Conservation (phyloP, 192 early-diverging fungal genomes). For the Coemansia sp. region DNA sequence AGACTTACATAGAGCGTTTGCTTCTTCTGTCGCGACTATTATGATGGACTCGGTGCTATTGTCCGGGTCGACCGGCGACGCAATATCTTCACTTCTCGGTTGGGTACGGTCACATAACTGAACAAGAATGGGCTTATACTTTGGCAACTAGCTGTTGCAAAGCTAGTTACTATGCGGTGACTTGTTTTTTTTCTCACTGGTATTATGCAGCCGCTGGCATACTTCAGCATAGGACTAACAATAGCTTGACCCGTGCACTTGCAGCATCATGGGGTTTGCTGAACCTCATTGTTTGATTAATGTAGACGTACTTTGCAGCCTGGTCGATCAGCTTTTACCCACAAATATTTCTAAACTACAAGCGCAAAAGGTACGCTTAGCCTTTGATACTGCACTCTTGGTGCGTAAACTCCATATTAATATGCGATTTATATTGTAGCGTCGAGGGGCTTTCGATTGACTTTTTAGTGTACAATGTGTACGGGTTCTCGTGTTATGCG, state of each 20-base stretch:
- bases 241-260: not conserved
- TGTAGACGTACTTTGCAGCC: constrained; percentile 74
- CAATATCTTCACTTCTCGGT: constrained; percentile 30
- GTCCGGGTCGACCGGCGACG: constrained; percentile 13
- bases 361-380: constrained; percentile 55
- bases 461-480: constrained; percentile 82
- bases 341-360: constrained; percentile 76
- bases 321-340: constrained; percentile 93
- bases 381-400: not conserved
- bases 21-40: not conserved
- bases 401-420: not conserved
- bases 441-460: constrained; percentile 88
- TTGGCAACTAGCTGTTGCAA: no score
- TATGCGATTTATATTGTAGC: constrained; percentile 7
- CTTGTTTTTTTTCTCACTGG: not conserved
- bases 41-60: not conserved
- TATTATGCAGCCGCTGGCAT: not conserved
- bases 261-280: not conserved
- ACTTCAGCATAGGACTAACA: not conserved
- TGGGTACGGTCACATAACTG: constrained; percentile 20
- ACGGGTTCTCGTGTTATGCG: constrained; percentile 85
- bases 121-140: no score
- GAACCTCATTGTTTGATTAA: constrained; percentile 4
- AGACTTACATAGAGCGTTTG: not conserved
- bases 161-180: not conserved